These are phyloP conservation scores for Talaromyces liani DNA, from an alignment of 495 filamentous ascomycete genomes.

Conservation along the genomic window DNA sequence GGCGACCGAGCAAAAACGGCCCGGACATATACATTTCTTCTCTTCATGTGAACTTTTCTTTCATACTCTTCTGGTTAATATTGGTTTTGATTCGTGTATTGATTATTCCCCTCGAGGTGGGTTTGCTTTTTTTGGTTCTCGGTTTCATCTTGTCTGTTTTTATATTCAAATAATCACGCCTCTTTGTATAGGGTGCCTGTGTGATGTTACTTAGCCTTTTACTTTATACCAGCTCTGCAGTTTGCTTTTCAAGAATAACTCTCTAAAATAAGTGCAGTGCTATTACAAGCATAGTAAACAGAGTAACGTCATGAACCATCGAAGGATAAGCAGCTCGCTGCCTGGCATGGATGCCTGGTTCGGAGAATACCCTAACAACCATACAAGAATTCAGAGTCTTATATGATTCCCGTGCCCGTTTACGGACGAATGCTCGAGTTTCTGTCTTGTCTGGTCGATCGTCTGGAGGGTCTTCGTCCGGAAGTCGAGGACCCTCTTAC, in stretches of 20 bases:
- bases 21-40: constrained; percentile 1
- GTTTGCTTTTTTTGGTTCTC: not conserved
- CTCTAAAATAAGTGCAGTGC: not conserved
- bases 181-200: not conserved
- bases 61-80: constrained; percentile 7
- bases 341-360: not conserved
- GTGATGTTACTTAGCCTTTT: not conserved
- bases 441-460: too few relatives aligned
- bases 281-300: not conserved
- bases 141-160: not conserved
- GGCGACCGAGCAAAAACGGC: not conserved
- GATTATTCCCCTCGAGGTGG: constrained; percentile 1
- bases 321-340: not conserved
- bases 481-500: too few relatives aligned
- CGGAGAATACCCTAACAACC: not conserved
- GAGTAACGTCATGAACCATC: not conserved
- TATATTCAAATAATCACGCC: not conserved
- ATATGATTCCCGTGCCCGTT: too few relatives aligned
- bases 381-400: not conserved
- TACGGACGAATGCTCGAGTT: too few relatives aligned
- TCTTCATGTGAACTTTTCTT: not conserved
- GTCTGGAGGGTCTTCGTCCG: too few relatives aligned
- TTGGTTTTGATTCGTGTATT: constrained; percentile 6
- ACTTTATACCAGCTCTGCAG: not conserved
- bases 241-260: not conserved